Evolutionary conservation across 108 stramenopile species (phyloP).

Genomic region (Aurantiochytrium sp.): DNA sequence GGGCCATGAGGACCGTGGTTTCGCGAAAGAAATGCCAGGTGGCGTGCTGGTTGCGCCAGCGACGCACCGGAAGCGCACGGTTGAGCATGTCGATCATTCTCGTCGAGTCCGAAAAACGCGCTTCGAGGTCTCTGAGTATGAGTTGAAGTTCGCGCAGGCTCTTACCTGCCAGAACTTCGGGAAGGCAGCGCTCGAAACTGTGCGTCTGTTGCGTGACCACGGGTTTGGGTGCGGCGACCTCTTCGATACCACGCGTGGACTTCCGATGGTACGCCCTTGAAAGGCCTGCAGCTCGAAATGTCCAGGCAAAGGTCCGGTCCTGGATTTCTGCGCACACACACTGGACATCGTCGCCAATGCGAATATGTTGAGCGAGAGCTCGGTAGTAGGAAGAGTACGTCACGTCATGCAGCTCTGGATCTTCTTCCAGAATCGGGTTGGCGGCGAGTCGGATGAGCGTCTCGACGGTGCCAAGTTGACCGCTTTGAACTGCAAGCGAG

Average conservation of each 20-base stretch:
- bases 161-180: background rate
- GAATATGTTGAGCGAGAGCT: background rate
- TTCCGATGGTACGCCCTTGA: too few relatives aligned
- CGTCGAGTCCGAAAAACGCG: background rate
- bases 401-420: background rate
- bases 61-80: background rate
- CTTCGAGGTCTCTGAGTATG: background rate
- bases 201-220: too few relatives aligned
- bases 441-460: background rate
- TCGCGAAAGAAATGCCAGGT: background rate
- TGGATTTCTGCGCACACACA: background rate
- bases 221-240: too few relatives aligned
- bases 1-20: background rate
- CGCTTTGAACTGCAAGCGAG: background rate
- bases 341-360: background rate
- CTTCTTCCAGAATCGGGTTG: background rate
- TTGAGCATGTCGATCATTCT: background rate
- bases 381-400: background rate
- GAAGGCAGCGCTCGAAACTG: background rate
- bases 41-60: conserved; percentile 7
- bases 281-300: background rate
- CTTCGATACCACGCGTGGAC: too few relatives aligned
- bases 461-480: background rate
- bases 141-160: background rate
- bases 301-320: background rate